A percentile compares a stretch with the other conserved stretches of the same genome.
Conservation (phyloP, 2,329 filamentous ascomycete species). For the Balansia obtecta region DNA sequence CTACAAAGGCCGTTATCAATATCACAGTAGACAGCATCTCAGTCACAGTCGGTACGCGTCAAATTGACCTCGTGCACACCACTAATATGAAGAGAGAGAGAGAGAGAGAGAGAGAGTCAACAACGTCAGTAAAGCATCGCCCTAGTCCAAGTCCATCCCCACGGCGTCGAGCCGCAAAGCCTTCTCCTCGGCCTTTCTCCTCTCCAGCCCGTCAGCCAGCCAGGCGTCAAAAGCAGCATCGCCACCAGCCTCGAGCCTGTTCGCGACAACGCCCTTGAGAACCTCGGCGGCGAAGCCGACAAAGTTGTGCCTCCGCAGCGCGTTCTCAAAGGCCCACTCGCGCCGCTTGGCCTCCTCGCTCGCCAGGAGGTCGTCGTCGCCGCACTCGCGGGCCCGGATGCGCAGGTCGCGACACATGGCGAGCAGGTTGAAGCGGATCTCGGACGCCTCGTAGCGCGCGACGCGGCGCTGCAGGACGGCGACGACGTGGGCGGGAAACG, state of each 20-base stretch:
- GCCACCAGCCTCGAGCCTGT: slow-evolving; percentile 56
- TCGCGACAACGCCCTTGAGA: slow-evolving; percentile 69
- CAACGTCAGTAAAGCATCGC: too few species aligned
- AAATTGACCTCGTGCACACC: too few species aligned
- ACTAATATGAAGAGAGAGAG: too few species aligned
- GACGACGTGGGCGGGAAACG: slow-evolving; percentile 72
- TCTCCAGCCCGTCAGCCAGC: slow-evolving; percentile 54
- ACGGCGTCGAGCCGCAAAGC: too few species aligned
- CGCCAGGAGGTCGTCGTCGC: slow-evolving; percentile 66
- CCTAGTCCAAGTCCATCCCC: too few species aligned
- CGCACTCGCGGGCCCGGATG: slow-evolving; percentile 63
- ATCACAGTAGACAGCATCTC: too few species aligned
- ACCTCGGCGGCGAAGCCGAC: slow-evolving; percentile 89
- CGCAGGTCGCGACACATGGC: slow-evolving; percentile 82
- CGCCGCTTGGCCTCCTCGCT: slow-evolving; percentile 72
- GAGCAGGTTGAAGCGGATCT: slow-evolving; percentile 93
- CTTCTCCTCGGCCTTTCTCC: slow-evolving; percentile 32
- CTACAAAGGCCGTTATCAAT: too few species aligned
- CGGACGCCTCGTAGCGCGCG: slow-evolving; percentile 67
- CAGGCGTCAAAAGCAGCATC: slow-evolving; percentile 57
- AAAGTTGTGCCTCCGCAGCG: slow-evolving; percentile 85
- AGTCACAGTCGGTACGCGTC: too few species aligned
- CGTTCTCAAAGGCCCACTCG: slow-evolving; percentile 93
- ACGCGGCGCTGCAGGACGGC: slow-evolving; percentile 78
- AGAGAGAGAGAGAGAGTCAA: too few species aligned